Evolutionary conservation across 2,329 filamentous ascomycete genomes (phyloP).

Genomic region (Botrytis pseudocinerea): DNA sequence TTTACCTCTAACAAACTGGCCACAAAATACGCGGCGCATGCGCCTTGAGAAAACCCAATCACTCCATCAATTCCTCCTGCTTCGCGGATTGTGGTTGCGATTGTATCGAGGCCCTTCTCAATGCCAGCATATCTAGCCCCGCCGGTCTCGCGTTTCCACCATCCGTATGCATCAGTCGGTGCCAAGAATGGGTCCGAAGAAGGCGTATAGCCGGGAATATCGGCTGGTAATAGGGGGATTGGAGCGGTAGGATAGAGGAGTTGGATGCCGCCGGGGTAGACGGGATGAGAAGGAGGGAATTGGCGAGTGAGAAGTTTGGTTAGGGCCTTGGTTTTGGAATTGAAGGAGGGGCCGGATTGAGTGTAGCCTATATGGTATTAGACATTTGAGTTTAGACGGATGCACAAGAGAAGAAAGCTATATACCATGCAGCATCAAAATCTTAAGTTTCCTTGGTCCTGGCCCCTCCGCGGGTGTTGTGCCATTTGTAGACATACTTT

Average conservation of each 20-base stretch:
- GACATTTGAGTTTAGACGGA: not conserved
- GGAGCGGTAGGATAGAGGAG: slow-evolving; percentile 72
- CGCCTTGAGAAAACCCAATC: slow-evolving; percentile 82
- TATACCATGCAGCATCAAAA: slow-evolving; percentile 75
- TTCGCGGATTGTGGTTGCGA: slow-evolving; percentile 62
- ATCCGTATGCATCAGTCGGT: slow-evolving; percentile 66
- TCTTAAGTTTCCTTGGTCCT: slow-evolving; percentile 50
- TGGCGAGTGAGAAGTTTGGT: slow-evolving; percentile 47
- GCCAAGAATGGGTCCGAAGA: slow-evolving; percentile 43
- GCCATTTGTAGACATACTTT: slow-evolving; percentile 6
- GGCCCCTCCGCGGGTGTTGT: not conserved
- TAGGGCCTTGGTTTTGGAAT: slow-evolving; percentile 82
- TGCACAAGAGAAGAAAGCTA: slow-evolving; percentile 6
- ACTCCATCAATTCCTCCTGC: slow-evolving; percentile 74
- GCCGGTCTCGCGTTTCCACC: slow-evolving; percentile 74
- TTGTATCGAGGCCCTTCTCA: slow-evolving; percentile 62
- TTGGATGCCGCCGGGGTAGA: slow-evolving; percentile 48
- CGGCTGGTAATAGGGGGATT: slow-evolving; percentile 58
- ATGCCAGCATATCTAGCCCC: slow-evolving; percentile 66
- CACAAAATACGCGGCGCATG: slow-evolving; percentile 69
- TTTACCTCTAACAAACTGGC: slow-evolving; percentile 67
- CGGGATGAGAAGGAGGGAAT: slow-evolving; percentile 52
- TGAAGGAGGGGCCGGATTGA: slow-evolving; percentile 83
- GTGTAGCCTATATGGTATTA: slow-evolving; percentile 67
- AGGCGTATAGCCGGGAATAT: slow-evolving; percentile 67